phyloP scores from a whole-genome alignment of 768 basidiomycete genomes.

The Pulveroboletus sp. region DNA sequence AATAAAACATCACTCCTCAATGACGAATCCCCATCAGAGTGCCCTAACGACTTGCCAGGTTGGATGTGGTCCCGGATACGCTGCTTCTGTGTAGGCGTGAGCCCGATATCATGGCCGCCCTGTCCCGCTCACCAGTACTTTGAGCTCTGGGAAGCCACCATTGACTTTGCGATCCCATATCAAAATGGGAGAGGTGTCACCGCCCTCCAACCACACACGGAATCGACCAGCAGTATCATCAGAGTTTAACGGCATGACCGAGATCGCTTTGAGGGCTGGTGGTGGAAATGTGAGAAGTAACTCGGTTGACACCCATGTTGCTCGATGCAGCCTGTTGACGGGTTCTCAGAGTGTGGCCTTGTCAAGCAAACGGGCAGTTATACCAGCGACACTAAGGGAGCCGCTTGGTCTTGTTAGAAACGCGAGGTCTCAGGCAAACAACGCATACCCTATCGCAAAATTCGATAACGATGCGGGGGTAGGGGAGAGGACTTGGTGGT shows the following conservation, averaged over 20 bases:
- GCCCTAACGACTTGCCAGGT: slow-evolving; percentile 79
- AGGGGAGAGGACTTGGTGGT: slow-evolving; percentile 43
- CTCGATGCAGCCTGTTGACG: slow-evolving; percentile 74
- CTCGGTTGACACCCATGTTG: slow-evolving; percentile 92
- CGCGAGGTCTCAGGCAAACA: not conserved
- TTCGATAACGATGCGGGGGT: slow-evolving; percentile 73
- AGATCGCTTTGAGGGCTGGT: slow-evolving; percentile 61
- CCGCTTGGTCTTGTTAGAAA: slow-evolving; percentile 4
- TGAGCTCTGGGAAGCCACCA: slow-evolving; percentile 90
- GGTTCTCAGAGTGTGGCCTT: not conserved
- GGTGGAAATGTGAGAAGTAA: slow-evolving; percentile 87
- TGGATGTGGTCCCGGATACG: slow-evolving; percentile 78
- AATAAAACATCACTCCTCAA: not conserved
- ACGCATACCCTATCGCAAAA: slow-evolving; percentile 82
- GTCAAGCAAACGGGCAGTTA: slow-evolving; percentile 16
- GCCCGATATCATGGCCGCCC: slow-evolving; percentile 3
- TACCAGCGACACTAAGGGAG: slow-evolving; percentile 72
- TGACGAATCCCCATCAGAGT: slow-evolving; percentile 65
- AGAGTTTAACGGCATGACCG: slow-evolving; percentile 66
- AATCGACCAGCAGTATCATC: slow-evolving; percentile 89
- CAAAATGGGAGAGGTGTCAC: slow-evolving; percentile 37
- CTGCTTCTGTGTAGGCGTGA: slow-evolving; percentile 61
- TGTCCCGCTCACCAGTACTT: slow-evolving; percentile 56
- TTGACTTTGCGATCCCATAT: slow-evolving; percentile 91
- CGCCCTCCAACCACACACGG: slow-evolving; percentile 73